Evolutionary conservation across 2,329 filamentous ascomycete genomes (phyloP).

Genomic region (Claviceps sp.): DNA sequence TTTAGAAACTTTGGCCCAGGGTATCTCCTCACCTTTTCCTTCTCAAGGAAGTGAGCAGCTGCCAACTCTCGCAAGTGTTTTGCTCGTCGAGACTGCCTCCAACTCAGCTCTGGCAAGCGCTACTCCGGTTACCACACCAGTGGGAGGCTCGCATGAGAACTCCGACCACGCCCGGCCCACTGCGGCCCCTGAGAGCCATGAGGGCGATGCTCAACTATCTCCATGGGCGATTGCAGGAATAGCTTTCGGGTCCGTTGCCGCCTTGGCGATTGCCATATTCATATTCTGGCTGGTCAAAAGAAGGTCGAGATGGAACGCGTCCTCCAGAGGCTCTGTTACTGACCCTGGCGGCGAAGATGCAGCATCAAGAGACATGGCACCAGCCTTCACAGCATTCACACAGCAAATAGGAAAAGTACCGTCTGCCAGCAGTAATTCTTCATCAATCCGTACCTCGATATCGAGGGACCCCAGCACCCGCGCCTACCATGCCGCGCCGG

Average conservation of each 20-base stretch:
- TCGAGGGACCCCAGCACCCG: neutral
- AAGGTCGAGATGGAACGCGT: conserved; percentile 13
- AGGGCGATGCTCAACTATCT: conserved; percentile 2
- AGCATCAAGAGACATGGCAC: conserved; percentile 11
- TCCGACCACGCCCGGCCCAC: neutral
- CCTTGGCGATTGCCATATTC: conserved; percentile 28
- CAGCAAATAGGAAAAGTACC: neutral
- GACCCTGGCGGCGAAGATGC: conserved; percentile 15
- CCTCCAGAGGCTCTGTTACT: conserved; percentile 7
- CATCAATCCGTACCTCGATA: conserved; percentile 10
- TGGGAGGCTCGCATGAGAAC: neutral
- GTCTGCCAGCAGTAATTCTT: conserved; percentile 14
- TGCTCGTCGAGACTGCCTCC: neutral
- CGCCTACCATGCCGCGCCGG: neutral
- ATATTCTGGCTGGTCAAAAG: conserved; percentile 37
- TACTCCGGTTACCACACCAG: neutral
- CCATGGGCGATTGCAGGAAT: conserved; percentile 34
- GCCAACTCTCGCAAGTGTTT: neutral
- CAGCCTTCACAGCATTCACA: neutral
- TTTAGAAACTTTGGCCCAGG: neutral
- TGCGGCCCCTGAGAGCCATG: neutral
- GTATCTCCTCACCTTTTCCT: neutral
- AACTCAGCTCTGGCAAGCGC: neutral
- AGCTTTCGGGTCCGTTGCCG: conserved; percentile 34
- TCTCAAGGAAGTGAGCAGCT: neutral